Evolutionary conservation across 148 eudicot genomes (phyloP), one percentile per base, ranked within the genome.

Genomic region (Diospyros lotus): DNA sequence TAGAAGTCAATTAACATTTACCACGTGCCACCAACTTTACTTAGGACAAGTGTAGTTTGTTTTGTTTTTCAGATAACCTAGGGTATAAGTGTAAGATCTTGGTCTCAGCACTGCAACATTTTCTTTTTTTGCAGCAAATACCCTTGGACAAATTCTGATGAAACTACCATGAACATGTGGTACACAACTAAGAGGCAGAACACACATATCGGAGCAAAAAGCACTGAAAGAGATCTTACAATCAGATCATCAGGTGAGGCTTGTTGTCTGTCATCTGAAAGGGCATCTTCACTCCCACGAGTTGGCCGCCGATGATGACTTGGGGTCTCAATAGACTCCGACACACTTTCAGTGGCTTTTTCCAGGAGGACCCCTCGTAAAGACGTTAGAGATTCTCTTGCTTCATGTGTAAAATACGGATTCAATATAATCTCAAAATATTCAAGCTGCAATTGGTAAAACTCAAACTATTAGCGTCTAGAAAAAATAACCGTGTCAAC

Each of bases 231-330:
- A 44, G 56, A 40, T 75, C 99, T 95, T 82, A 95, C 99, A 73
- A 95, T 91, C 50, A 95, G 87, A 82, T 95, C 99, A 87, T 95
- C 99, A 44, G 99, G 98, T 13, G 99, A 95, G 69, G 92, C 91
- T 58, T 90, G 92, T 66, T 83, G 97, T 70, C 89, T 87, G 58
- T 95, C 99, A 69, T 95, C 98, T 39, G 82, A 84, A 66, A 82
- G 78, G n/a, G 82, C 87, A 75, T 95, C 98, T 65, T 92, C 97
- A 77, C 91, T 84, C 69, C 91, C 96, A 74, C 92, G 93, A 60
- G 97, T 89, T 67, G 97, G 60, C 50, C 96, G 83, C 60, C 94
- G 91, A 69, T 84, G 83, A 82, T 95, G 97, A 64, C 87, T 89
- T 75, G 96, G 98, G 77, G 90, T 89, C 79, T 95, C 98, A 76